Evolutionary conservation across 495 filamentous ascomycete genomes (phyloP), one percentile per base, ranked within the genome.

Genomic region (Pyrenopolyporus hunteri): DNA sequence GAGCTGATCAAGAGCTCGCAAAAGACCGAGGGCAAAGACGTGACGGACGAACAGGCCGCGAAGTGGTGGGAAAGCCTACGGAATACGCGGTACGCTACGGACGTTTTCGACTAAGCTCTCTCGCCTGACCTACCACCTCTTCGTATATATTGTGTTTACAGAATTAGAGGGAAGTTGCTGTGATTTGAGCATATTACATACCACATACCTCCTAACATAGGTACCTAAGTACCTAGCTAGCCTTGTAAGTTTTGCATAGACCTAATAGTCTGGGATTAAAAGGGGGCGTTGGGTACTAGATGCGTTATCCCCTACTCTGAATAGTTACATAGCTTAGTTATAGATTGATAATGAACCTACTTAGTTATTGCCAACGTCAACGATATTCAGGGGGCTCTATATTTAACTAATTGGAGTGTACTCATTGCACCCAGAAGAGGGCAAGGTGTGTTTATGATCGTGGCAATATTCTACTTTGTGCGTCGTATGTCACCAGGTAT

Each of bases 41-140:
- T 73, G 8, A 59, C 66, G 23, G 72, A 72, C 20, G 75, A 68
- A 11, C 73, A 74, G 54, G 72, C 73, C 36, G 72, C 70, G 66
- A 73, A 78, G 64, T 84, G 78, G 82, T 88, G 86, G 71, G 78
- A 85, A 51, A 69, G 70, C 8, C 57, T 88, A 53, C 75, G 80
- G 69, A 83, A 87, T 61, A 80, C 82, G 68, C 68, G 87, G 59
- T 89, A 85, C 78, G 85, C 85, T 23, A 85, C 80, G 11, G 87
- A 90, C 76, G 85, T 89, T 33, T 90, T 90, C 77, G 83, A 82
- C 57, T 82, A 70, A 61, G 33, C 33, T 6, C 23, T 9, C 31
- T 10, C 14, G 37, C 19, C 23, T 42, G 19, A n/a, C 19, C 5
- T 23, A 22, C 23, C 23, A 9, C 31, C 31, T 2, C 4, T 40